Base-by-base conservation (phyloP, 805 yeast genomes). In the Saturnispora halmiae region DNA sequence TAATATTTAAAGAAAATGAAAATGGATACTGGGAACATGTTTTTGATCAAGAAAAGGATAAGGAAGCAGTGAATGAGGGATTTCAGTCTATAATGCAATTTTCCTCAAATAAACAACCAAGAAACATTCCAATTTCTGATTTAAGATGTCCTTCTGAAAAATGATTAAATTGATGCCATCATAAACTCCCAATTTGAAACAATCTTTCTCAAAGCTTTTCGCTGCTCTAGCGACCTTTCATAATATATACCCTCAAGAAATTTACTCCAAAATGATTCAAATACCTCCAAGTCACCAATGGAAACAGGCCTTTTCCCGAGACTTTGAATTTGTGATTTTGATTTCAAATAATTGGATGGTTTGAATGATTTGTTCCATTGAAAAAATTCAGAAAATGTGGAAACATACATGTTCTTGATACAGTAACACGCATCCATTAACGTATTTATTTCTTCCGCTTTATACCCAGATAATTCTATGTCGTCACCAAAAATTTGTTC, bases 371-470 rank as follows among this genome's bases (percentile, higher is more conserved):
- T 26, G 4, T 38, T 35, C 8, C 46, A 40, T 3, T 41, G 42
- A 42, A 79, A 72, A 42, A 68, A 72, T 2, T 64, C 72, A 4
- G 69, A 55, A 51, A 82, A 82, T 1, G 75, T 80, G 1, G 86
- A 67, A 1, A 74, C 52, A 70, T 77, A 69, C 50, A 65, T 74
- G 47, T 71, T 54, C 6, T 60, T 58, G 11, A 82, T 53, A 4
- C 62, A 56, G 1, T 56, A 48, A 2, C 71, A 56, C 18, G 75
- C 67, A 41, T 70, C 75, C 2, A 31, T 37, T n/a, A 81, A 48
- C 7, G 61, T 56, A 1, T 29, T 31, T 2, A 73, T 46, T 2
- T 51, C 27, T 13, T 57, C 47, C 9, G 63, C 60, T 18, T 69
- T 58, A 51, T 76, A 80, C 1, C 69, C 77, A 4, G 78, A 46